Base-by-base conservation (phyloP, 495 filamentous ascomycete genomes). In the Astrothelium macrocarpum region DNA sequence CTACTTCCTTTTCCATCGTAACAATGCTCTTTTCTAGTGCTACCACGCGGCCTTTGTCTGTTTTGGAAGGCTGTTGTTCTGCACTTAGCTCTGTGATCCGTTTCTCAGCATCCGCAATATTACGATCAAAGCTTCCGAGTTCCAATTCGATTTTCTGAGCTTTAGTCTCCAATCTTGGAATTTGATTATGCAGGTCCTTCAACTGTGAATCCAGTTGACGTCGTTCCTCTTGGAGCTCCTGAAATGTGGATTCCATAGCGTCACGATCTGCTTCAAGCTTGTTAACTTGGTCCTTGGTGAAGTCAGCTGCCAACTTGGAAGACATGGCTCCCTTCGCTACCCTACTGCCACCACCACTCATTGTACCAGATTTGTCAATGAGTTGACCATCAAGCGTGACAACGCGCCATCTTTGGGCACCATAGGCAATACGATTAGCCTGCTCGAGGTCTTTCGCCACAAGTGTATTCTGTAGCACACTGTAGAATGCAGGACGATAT, bases 341-440 rank as follows among this genome's bases (percentile, higher is more conserved):
- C 39, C 87, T 90, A 39, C 81, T 91, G 46, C 94, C 94, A 79
- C 94, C 94, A 78, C 94, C 94, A 66, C 89, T 95, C 95, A 98
- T 97, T 10, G 94, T 97, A 77, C 94, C 94, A 1, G 91, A 95
- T 67, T 90, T 92, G 75, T 98, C 94, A 64, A 98, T 97, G 58
- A 98, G 82, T 70, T 96, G 91, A 23, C 94, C 94, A 68, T 93
- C 89, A 31, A 97, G 83, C 0, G 95, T 97, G 28, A 98, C 94
- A 1, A 98, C 95, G 68, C 94, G 84, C 93, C 94, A 97, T 67
- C 95, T 80, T 71, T 82, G 87, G 45, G 88, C 88, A 56, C 94
- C 94, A 68, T 97, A 97, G 26, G 94, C 95, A 65, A 98, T 96
- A 26, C 93, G 85, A 71, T 97, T 97, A 1, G 94, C 94, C 72